A percentile compares a stretch with the other conserved stretches of the same genome.
Conservation (phyloP, 345 rosid genomes). For the Microcos paniculata region DNA sequence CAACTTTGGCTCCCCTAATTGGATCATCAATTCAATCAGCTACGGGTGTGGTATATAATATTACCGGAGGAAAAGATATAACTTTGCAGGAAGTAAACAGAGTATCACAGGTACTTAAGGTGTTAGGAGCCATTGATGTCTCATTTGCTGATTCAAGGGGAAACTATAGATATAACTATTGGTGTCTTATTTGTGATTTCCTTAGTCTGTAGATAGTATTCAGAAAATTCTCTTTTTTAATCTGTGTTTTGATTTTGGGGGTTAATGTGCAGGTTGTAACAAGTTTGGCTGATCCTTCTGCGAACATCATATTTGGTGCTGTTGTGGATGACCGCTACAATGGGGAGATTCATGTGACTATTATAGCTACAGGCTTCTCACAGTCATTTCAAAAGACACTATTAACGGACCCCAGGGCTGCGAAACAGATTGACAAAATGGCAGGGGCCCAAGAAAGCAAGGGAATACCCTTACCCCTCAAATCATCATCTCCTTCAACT, state of each 20-base stretch:
- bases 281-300: constrained; percentile 96
- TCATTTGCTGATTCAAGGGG: neutral
- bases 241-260: neutral
- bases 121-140: neutral
- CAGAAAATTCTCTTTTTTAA: neutral
- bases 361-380: constrained; percentile 95
- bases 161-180: neutral
- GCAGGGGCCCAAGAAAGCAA: constrained; percentile 54
- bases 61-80: constrained; percentile 96
- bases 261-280: constrained; percentile 72
- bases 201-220: too few relatives aligned
- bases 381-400: constrained; percentile 90
- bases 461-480: constrained; percentile 51
- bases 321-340: constrained; percentile 94
- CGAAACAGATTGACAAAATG: constrained; percentile 53
- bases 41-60: constrained; percentile 93
- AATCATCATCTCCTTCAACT: constrained; percentile 47
- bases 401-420: constrained; percentile 72
- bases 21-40: constrained; percentile 99
- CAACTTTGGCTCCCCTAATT: constrained; percentile 89
- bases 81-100: constrained; percentile 94
- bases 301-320: constrained; percentile 98
- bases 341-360: constrained; percentile 95
- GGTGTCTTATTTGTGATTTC: neutral
- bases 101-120: constrained; percentile 34